These are phyloP conservation scores for Dendryphion nanum DNA, from an alignment of 2,329 filamentous ascomycete genomes.

Conservation along the genomic window DNA sequence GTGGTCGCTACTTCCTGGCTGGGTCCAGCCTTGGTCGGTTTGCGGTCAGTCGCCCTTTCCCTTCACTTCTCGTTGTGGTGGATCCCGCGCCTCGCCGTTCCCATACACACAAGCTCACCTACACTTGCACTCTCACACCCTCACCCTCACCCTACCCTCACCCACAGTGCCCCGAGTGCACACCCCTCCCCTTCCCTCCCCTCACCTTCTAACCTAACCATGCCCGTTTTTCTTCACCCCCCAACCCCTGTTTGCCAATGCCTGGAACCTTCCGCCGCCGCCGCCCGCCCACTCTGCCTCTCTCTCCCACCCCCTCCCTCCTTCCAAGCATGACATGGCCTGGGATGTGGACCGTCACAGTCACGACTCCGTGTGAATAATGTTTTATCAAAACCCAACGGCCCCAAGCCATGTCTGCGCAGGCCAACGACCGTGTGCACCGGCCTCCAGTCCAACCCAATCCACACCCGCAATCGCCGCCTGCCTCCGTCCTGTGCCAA, in stretches of 20 bases:
- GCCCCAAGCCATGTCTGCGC: slow-evolving; percentile 38
- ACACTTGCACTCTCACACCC: neutral
- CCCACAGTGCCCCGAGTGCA: neutral
- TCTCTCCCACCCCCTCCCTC: slow-evolving; percentile 1
- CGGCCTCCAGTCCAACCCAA: too few species aligned
- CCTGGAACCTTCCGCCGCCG: slow-evolving; percentile 40
- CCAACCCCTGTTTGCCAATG: slow-evolving; percentile 15
- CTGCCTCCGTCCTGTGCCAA: too few species aligned
- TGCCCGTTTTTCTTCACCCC: neutral
- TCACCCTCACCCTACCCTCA: neutral
- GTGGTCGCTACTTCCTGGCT: too few species aligned
- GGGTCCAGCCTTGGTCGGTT: too few species aligned
- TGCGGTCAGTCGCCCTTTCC: too few species aligned
- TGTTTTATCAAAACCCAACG: slow-evolving; percentile 41
- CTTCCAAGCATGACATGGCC: neutral
- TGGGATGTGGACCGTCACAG: slow-evolving; percentile 10
- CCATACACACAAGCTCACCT: too few species aligned
- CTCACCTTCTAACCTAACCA: slow-evolving; percentile 31
- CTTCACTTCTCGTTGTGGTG: too few species aligned
- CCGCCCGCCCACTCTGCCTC: neutral
- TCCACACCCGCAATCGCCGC: too few species aligned
- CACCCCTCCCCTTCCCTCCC: slow-evolving; percentile 2
- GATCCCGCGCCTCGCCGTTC: too few species aligned
- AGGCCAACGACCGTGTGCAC: too few species aligned
- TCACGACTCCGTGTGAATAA: slow-evolving; percentile 33